Evolutionary conservation across 1,284 basidiomycete species (phyloP).

Genomic region (Leccinum pachyderme): DNA sequence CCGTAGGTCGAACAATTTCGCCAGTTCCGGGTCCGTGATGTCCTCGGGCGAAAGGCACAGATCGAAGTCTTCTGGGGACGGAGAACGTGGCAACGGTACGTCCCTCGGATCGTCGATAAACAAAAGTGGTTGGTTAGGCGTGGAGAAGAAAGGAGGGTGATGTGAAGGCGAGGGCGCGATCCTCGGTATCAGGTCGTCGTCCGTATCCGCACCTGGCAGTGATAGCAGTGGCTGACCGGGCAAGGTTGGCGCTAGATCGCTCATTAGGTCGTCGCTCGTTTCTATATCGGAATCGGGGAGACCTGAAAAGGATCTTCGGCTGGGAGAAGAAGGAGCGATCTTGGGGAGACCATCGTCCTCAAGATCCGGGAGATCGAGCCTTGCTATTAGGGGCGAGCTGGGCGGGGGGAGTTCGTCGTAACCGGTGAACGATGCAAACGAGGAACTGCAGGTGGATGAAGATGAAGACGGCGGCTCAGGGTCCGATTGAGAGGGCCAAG

Average conservation of each 20-base stretch:
- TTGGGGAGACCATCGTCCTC: constrained; percentile 27
- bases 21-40: constrained; percentile 40
- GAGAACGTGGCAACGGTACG: constrained; percentile 41
- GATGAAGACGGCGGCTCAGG: constrained; percentile 9
- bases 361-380: constrained; percentile 32
- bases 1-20: constrained; percentile 39
- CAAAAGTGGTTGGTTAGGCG: constrained; percentile 30
- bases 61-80: constrained; percentile 45
- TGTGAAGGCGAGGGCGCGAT: constrained; percentile 2
- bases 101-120: constrained; percentile 43
- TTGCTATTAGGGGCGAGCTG: constrained; percentile 30
- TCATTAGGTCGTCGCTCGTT: constrained; percentile 11
- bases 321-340: constrained; percentile 35
- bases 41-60: constrained; percentile 37
- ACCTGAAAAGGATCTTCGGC: constrained; percentile 28
- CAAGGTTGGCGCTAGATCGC: constrained; percentile 10
- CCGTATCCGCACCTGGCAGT: constrained; percentile 39
- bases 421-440: constrained; percentile 25
- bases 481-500: constrained; percentile 22
- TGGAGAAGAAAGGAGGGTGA: constrained; percentile 13
- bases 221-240: constrained; percentile 30
- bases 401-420: constrained; percentile 24
- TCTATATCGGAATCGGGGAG: constrained; percentile 34
- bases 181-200: constrained; percentile 36
- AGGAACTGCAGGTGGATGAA: constrained; percentile 9